Evolutionary conservation across 2,329 filamentous ascomycete genomes (phyloP).

Genomic region (Escovopsis weberi): DNA sequence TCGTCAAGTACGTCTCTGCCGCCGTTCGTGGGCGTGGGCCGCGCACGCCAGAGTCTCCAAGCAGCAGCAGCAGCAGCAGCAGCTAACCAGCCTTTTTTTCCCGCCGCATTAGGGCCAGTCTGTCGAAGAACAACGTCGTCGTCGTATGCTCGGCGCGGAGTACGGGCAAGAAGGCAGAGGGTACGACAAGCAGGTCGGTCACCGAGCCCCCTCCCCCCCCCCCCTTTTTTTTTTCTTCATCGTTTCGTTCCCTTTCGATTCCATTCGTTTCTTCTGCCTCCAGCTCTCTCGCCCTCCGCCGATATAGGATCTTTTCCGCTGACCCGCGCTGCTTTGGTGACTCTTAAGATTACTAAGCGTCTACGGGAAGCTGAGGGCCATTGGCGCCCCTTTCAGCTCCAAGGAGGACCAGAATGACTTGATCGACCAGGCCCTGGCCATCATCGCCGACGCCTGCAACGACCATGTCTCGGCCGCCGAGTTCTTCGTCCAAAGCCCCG

Average conservation of each 20-base stretch:
- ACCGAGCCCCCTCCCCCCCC: not conserved
- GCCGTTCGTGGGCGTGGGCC: not conserved
- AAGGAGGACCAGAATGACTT: slow-evolving; percentile 38
- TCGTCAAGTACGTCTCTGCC: slow-evolving; percentile 22
- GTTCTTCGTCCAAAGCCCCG: slow-evolving; percentile 41
- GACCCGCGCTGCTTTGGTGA: not conserved
- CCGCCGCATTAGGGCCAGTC: slow-evolving; percentile 21
- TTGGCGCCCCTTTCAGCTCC: slow-evolving; percentile 37
- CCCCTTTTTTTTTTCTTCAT: too few relatives aligned
- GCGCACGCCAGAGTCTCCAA: not conserved
- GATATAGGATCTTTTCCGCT: not conserved
- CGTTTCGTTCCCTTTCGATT: too few relatives aligned
- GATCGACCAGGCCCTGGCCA: slow-evolving; percentile 50
- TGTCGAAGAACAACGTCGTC: slow-evolving; percentile 61
- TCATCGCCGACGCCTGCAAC: slow-evolving; percentile 67
- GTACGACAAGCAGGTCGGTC: slow-evolving; percentile 84
- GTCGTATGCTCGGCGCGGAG: slow-evolving; percentile 94
- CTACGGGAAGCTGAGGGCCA: slow-evolving; percentile 39
- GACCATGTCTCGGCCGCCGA: slow-evolving; percentile 69
- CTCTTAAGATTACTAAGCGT: slow-evolving; percentile 41
- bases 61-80: not conserved
- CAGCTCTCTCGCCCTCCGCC: too few relatives aligned
- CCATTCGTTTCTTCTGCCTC: too few relatives aligned
- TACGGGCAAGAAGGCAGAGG: slow-evolving; percentile 84
- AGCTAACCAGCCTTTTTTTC: not conserved